Base-by-base conservation (phyloP, 2,329 filamentous ascomycete species). In the Didymella pomorum region DNA sequence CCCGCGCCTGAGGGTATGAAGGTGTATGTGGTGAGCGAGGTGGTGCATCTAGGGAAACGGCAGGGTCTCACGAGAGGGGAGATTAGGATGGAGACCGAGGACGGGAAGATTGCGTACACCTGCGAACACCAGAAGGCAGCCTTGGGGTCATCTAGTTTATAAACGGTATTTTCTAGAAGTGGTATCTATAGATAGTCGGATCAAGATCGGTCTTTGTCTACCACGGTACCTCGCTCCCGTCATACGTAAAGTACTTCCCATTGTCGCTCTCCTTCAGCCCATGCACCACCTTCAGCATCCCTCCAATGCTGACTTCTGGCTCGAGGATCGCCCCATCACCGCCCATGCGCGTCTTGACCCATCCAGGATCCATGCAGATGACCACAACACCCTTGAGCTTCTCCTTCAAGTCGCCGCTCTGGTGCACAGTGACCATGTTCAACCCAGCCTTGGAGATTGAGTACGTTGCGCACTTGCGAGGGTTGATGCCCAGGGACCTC, bases 1-100 rank as follows among this genome's bases (percentile, higher is more conserved):
- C 79, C 79, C 4, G 78, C 77, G 26, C 67, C 72, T 4, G 70
- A 78, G 48, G 81, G 80, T 0, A 64, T 74, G 28, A 75, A 75
- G 51, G 55, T 81, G 16, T 67, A 73, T 28, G 71, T 82, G 25
- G 79, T 81, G 62, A 77, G 78, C 58, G 76, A 80, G 67, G 76
- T 81, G 4, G 74, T 81, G 55, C 73, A 79, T 67, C 65, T 79
- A 26, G 80, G 80, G 10, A 79, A 78, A 68, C 71, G 69, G 11
- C 65, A 80, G 59, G 79, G 76, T 2, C 64, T 78, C 8, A 68
- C 76, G 18, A 76, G 69, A 58, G 81, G 78, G 2, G 67, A 73
- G 11, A 79, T 83, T 61, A 76, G 74, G 64, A 68, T 72, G 49
- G 67, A 49, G 20, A 54, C 62, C 1, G 69, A 70, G 54, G 76